These are phyloP conservation scores for Rhododendron molle DNA, from an alignment of 148 eudicot species.

Conservation along the genomic window DNA sequence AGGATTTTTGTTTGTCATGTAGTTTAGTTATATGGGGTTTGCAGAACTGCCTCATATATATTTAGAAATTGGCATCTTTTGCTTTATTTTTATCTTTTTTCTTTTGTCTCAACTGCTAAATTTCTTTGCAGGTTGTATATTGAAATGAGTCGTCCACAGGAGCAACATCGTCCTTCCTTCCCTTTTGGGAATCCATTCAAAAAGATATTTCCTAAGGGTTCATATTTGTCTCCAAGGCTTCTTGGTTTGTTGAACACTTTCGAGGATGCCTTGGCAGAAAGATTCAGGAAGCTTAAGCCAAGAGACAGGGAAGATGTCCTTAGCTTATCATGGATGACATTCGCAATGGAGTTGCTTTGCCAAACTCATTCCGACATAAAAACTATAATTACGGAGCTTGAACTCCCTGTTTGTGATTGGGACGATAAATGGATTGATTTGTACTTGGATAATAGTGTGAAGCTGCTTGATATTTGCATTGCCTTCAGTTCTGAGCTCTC, in stretches of 20 bases:
- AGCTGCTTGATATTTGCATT: conserved; percentile 74
- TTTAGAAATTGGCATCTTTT: neutral
- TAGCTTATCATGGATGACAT: conserved; percentile 73
- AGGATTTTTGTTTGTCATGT: neutral
- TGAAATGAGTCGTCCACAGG: conserved; percentile 74
- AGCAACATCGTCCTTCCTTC: conserved; percentile 60
- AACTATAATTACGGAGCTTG: conserved; percentile 64
- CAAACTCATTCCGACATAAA: conserved; percentile 69
- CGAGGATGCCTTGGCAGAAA: conserved; percentile 58
- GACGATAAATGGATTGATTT: conserved; percentile 89
- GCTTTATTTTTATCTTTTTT: neutral
- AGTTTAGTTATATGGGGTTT: neutral
- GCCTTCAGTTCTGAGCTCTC: conserved; percentile 73
- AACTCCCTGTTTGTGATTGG: conserved; percentile 77
- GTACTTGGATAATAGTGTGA: conserved; percentile 80
- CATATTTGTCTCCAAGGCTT: conserved; percentile 54
- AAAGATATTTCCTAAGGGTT: conserved; percentile 57
- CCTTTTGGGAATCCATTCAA: conserved; percentile 75
- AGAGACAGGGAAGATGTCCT: conserved; percentile 43
- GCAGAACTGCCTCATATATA: too few species aligned
- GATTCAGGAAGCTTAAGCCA: conserved; percentile 58
- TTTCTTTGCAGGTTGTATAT: conserved; percentile 30
- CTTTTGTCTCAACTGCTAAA: neutral
- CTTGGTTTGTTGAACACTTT: conserved; percentile 45
- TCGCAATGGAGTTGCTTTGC: conserved; percentile 54